A percentile compares a stretch with the other conserved stretches of the same genome.
phyloP scores from a whole-genome alignment of 73 alveolate species.

The Paramecium octaurelia region DNA sequence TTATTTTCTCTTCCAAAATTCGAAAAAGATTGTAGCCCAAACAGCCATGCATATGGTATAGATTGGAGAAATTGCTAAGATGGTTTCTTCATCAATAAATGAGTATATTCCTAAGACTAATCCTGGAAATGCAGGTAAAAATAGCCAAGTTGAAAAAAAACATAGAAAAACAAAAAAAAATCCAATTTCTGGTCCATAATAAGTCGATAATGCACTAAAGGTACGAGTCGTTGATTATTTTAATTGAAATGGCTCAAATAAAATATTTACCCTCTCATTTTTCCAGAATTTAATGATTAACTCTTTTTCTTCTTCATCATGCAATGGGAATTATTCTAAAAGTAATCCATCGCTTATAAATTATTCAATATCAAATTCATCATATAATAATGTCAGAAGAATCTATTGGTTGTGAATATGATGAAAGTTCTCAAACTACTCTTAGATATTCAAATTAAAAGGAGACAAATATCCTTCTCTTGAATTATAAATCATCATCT shows the following conservation, averaged over 20 bases:
- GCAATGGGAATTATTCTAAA: background rate
- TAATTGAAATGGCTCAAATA: background rate
- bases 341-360: background rate
- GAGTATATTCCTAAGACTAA: background rate
- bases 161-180: background rate
- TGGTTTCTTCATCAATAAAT: background rate
- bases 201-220: background rate
- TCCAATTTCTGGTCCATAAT: background rate
- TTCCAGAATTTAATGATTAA: background rate
- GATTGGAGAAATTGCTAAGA: background rate
- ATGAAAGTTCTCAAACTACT: background rate
- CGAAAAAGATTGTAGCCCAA: slow-evolving; percentile 21
- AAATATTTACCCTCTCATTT: background rate
- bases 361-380: background rate
- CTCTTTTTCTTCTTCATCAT: background rate
- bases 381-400: background rate
- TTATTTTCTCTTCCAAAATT: slow-evolving; percentile 24
- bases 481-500: background rate
- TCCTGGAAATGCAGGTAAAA: slow-evolving; percentile 27
- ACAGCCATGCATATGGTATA: background rate
- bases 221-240: background rate
- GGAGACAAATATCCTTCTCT: background rate
- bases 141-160: background rate
- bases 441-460: background rate
- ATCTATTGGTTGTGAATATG: background rate